Conservation (phyloP, 1,139 yeast species). For the Barnettozyma hawaiiensis region DNA sequence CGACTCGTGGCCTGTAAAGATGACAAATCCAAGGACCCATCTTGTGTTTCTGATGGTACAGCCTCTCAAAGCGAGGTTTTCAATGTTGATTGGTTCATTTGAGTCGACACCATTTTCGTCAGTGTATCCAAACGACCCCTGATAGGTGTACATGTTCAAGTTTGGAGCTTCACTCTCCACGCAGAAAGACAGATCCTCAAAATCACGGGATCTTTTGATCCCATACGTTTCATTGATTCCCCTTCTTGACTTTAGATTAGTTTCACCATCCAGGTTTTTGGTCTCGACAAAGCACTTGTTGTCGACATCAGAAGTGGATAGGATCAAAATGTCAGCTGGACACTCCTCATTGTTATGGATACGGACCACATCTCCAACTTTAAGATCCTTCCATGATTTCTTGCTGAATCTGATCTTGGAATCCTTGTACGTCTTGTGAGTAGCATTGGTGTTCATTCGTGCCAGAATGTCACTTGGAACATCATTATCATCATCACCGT, state of each 20-base stretch:
- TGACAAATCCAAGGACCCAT: slow-evolving; percentile 87
- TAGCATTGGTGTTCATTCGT: slow-evolving; percentile 9
- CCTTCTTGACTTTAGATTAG: slow-evolving; percentile 78
- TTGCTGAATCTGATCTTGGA: slow-evolving; percentile 46
- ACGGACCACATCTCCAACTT: slow-evolving; percentile 85
- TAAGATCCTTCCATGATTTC: slow-evolving; percentile 81
- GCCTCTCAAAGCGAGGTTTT: slow-evolving; percentile 82
- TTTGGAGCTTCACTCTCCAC: slow-evolving; percentile 91
- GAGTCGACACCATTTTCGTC: slow-evolving; percentile 33
- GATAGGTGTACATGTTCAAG: slow-evolving; percentile 75
- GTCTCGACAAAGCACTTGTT: slow-evolving; percentile 94
- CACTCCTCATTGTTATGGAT: slow-evolving; percentile 83
- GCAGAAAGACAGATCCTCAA: slow-evolving; percentile 70
- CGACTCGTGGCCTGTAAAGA: slow-evolving; percentile 86
- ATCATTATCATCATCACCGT: slow-evolving; percentile 15
- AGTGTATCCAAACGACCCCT: slow-evolving; percentile 46
- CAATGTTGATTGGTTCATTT: slow-evolving; percentile 68
- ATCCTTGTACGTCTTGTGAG: slow-evolving; percentile 28
- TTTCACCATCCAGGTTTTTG: slow-evolving; percentile 93
- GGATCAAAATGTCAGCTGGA: slow-evolving; percentile 81
- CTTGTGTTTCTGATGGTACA: slow-evolving; percentile 87
- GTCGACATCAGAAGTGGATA: slow-evolving; percentile 81
- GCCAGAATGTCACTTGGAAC: slow-evolving; percentile 16
- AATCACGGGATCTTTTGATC: slow-evolving; percentile 62
- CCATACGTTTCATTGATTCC: slow-evolving; percentile 66